A percentile compares a stretch with the other conserved stretches of the same genome.
These are phyloP conservation scores for Podaxis sp. DNA, from an alignment of 768 basidiomycete species.

Conservation along the genomic window DNA sequence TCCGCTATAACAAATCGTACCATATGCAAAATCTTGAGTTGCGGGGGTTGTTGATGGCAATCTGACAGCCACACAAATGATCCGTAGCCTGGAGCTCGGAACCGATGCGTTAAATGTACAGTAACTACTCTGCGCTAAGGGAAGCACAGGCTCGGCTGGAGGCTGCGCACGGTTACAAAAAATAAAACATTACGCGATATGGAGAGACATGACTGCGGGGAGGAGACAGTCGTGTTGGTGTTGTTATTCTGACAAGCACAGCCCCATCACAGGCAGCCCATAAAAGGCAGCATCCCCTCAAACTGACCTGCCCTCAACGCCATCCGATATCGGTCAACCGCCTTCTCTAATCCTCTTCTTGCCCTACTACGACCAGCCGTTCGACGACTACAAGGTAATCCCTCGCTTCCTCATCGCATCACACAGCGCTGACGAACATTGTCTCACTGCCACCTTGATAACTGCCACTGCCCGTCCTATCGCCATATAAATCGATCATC, in stretches of 20 bases:
- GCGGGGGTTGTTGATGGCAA: no score
- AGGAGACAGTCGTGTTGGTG: background rate
- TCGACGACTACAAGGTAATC: conserved; percentile 3
- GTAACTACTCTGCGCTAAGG: background rate
- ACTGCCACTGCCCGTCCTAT: conserved; percentile 10
- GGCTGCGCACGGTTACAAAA: background rate
- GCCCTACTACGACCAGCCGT: background rate
- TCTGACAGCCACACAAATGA: no score
- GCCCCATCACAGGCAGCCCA: background rate
- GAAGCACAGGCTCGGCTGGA: background rate
- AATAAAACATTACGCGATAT: background rate
- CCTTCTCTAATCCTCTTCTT: background rate
- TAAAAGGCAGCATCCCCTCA: background rate
- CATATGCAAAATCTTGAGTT: background rate
- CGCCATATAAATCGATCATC: conserved; percentile 14
- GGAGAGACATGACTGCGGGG: background rate
- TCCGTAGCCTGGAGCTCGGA: background rate
- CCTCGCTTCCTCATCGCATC: background rate
- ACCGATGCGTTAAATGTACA: background rate
- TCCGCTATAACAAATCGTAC: background rate
- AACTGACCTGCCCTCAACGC: conserved; percentile 9
- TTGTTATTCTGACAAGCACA: conserved; percentile 3
- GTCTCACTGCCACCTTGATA: background rate
- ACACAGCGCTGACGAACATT: background rate
- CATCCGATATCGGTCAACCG: conserved; percentile 6